Evolutionary conservation across 768 basidiomycete species (phyloP), one percentile per base, ranked within the genome.

Genomic region (Hortiboletus flavorubellus): DNA sequence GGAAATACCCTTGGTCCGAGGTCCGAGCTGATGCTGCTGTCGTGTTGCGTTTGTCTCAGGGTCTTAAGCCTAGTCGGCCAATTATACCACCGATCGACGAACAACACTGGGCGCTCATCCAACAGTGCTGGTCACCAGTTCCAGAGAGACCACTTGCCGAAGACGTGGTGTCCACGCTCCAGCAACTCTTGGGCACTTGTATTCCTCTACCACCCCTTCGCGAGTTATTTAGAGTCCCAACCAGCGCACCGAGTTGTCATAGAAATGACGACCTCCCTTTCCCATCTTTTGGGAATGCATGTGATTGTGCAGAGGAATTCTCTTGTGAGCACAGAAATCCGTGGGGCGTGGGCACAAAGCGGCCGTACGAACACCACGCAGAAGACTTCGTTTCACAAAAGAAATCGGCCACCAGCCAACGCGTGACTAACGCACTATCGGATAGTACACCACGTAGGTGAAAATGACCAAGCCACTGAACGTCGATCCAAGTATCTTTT

Each of bases 391-490:
- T 46, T 18, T 46, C 10, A n/a, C 42, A 26, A 29, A 12, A 30
- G n/a, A 31, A 45, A 31, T 30, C 23, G 6, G 26, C 15, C 3
- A 26, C 21, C 4, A 14, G 23, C 23, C 5, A 43, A 43, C 23
- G 14, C 23, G 14, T 26, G 30, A 34, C 14, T 12, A 5, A 34
- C 2, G 33, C 11, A 1, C n/a, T 11, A 18, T 11, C 16, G 29
- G 44, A 23, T 55, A 79, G 80, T 41, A 77, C 83, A 26, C 85
- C 72, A 62, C 76, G 89, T 91, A 70, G 66, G 87, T 79, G 40
- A 47, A 54, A 40, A 14, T n/a, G 52, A 53, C 47, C 38, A 50
- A 26, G 53, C 44, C 48, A 14, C 44, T 37, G 44, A 3, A 11
- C 9, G 15, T 42, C 8, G 30, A 71, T 41, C 67, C 59, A 29